phyloP scores from a whole-genome alignment of 306 rosid genomes.

The Trichosanthes truncata region DNA sequence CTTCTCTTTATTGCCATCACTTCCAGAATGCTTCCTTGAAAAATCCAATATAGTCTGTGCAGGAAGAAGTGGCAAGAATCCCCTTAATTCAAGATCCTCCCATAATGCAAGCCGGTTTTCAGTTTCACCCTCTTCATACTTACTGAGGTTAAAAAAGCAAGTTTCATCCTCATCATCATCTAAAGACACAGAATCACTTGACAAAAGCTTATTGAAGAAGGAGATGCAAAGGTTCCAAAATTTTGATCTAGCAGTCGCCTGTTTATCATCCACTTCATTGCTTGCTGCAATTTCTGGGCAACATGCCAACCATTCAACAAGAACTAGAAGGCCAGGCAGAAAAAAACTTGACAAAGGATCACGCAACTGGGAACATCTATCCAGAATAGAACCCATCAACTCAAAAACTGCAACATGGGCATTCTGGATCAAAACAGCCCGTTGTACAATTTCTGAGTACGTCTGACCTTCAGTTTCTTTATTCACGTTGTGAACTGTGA shows the following conservation, averaged over 20 bases:
- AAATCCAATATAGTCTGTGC: constrained; percentile 87
- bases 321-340: constrained; percentile 77
- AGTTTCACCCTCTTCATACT: constrained; percentile 87
- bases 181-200: constrained; percentile 33
- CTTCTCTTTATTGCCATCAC: constrained; percentile 64
- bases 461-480: constrained; percentile 87
- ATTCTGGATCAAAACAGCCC: constrained; percentile 75
- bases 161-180: constrained; percentile 70
- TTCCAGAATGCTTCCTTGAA: constrained; percentile 75
- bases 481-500: constrained; percentile 63
- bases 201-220: constrained; percentile 62
- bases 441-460: constrained; percentile 86
- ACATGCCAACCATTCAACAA: constrained; percentile 94
- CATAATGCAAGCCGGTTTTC: constrained; percentile 80
- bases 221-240: constrained; percentile 68
- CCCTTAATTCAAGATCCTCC: constrained; percentile 95
- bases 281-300: constrained; percentile 58
- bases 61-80: constrained; percentile 84
- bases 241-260: constrained; percentile 50
- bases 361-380: constrained; percentile 52
- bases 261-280: constrained; percentile 56
- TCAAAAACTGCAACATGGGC: constrained; percentile 75
- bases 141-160: constrained; percentile 78
- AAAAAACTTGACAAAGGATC: constrained; percentile 72
- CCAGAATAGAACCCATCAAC: constrained; percentile 65